Evolutionary conservation across 1,139 yeast genomes (phyloP).

Genomic region (Debaryomyces fabryi): DNA sequence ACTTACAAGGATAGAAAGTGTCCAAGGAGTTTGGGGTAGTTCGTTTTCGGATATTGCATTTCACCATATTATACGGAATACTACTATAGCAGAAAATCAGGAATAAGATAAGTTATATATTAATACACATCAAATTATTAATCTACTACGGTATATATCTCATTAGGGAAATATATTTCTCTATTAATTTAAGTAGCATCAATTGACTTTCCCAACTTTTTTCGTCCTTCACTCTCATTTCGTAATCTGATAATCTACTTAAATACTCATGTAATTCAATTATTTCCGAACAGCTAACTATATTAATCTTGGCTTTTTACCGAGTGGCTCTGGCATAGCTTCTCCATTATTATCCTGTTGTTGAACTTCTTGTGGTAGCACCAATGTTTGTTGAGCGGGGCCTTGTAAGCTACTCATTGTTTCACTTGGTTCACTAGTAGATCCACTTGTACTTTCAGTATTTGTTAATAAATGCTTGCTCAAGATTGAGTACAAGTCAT

Average conservation of each 20-base stretch:
- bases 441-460: slow-evolving; percentile 9
- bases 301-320: slow-evolving; percentile 21
- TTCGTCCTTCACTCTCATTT: background rate
- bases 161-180: background rate
- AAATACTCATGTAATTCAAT: background rate
- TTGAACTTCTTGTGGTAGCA: slow-evolving; percentile 15
- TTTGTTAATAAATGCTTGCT: slow-evolving; percentile 60
- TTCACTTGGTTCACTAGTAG: slow-evolving; percentile 8
- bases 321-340: slow-evolving; percentile 13
- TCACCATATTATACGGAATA: slow-evolving; percentile 26
- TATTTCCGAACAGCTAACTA: slow-evolving; percentile 6
- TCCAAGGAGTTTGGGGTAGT: slow-evolving; percentile 49
- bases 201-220: background rate
- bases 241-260: background rate
- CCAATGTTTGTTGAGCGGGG: slow-evolving; percentile 14
- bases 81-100: background rate
- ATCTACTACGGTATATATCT: background rate
- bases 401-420: slow-evolving; percentile 13
- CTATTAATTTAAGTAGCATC: slow-evolving; percentile 2
- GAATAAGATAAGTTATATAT: slow-evolving; percentile 3
- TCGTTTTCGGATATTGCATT: slow-evolving; percentile 57
- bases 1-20: slow-evolving; percentile 21
- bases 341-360: slow-evolving; percentile 4
- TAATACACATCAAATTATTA: slow-evolving; percentile 5
- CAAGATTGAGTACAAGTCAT: slow-evolving; percentile 73